Conservation (phyloP, 73 alveolate genomes). For the Diophrys appendiculata region DNA sequence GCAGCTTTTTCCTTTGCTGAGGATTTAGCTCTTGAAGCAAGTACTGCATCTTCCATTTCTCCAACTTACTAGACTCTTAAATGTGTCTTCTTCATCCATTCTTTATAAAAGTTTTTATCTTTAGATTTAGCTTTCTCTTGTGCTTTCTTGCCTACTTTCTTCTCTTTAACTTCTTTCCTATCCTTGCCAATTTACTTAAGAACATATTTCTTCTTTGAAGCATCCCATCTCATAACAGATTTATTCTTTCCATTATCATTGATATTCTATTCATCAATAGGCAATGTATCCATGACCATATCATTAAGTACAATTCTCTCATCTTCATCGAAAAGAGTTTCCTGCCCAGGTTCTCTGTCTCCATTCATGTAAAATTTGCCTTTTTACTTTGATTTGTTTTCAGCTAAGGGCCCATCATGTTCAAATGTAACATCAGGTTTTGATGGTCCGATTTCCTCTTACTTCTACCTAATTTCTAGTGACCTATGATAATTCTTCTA, state of each 20-base stretch:
- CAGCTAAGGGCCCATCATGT: conserved; percentile 6
- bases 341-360: neutral
- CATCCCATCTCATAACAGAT: conserved; percentile 74
- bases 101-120: conserved; percentile 68
- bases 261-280: conserved; percentile 71
- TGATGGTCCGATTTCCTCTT: neutral
- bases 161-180: conserved; percentile 43
- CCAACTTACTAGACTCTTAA: conserved; percentile 68
- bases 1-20: conserved; percentile 53
- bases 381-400: conserved; percentile 3
- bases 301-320: conserved; percentile 61
- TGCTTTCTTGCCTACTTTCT: conserved; percentile 53
- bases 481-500: neutral
- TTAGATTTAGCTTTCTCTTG: conserved; percentile 40
- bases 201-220: conserved; percentile 65
- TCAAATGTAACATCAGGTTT: neutral
- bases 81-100: conserved; percentile 77
- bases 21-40: conserved; percentile 57
- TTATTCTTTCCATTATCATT: conserved; percentile 48
- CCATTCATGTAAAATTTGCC: neutral
- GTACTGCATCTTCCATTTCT: conserved; percentile 68
- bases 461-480: conserved; percentile 36
- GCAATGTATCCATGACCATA: conserved; percentile 55
- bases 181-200: conserved; percentile 39
- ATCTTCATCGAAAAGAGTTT: conserved; percentile 49